phyloP scores from a whole-genome alignment of 177 flowering plant species.

The Tripterygium wilfordii region DNA sequence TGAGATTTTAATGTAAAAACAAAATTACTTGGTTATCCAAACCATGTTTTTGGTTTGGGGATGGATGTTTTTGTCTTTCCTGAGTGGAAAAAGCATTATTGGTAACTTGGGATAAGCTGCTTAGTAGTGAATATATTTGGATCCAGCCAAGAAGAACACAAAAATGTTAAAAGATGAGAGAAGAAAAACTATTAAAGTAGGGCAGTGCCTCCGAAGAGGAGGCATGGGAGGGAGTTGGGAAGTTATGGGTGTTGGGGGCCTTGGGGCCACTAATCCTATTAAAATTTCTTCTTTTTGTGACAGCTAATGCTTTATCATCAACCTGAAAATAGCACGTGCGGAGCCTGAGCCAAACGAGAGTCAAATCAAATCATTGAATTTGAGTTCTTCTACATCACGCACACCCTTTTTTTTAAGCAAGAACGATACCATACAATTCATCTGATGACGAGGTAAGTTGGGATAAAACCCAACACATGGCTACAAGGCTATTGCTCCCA shows the following conservation, averaged over 20 bases:
- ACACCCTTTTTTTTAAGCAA: no score
- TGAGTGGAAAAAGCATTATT: conserved; percentile 2
- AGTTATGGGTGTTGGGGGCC: conserved; percentile 11
- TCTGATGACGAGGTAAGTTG: no score
- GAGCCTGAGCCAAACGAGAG: no score
- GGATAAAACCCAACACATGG: no score
- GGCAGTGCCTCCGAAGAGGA: conserved; percentile 19
- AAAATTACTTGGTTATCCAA: no score
- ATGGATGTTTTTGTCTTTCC: no score
- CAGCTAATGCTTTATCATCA: conserved; percentile 22
- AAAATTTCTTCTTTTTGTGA: background rate
- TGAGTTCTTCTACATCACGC: no score
- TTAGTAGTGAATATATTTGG: background rate
- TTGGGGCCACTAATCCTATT: background rate
- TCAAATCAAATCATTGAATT: no score
- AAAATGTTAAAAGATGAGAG: background rate
- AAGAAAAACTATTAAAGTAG: background rate
- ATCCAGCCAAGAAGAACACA: background rate
- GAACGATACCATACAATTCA: no score
- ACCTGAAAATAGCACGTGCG: conserved; percentile 14
- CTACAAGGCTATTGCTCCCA: no score
- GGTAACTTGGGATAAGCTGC: background rate
- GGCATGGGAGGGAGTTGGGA: conserved; percentile 30
- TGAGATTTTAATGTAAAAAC: no score
- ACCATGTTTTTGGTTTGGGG: no score